A percentile compares a stretch with the other conserved stretches of the same genome.
These are phyloP conservation scores for Cicer bijugum DNA, from an alignment of 306 rosid species.

Conservation along the genomic window DNA sequence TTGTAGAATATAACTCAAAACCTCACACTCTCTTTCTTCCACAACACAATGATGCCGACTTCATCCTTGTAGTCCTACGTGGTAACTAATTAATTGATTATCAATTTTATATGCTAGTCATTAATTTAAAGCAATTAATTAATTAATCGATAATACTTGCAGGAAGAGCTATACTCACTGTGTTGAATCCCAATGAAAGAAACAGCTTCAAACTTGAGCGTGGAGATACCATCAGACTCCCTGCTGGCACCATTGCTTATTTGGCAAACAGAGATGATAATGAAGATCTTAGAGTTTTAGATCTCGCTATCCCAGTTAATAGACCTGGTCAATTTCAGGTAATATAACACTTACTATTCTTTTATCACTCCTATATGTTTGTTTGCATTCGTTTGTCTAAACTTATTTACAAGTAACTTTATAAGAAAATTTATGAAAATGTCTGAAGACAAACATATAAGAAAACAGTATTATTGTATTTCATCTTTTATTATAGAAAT, in stretches of 20 bases:
- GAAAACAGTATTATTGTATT: no score
- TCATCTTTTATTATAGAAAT: no score
- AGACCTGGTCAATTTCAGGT: slow-evolving; percentile 16
- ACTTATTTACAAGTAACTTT: no score
- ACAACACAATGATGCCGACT: slow-evolving; percentile 42
- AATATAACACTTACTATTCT: not conserved
- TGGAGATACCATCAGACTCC: slow-evolving; percentile 36
- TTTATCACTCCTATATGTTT: no score
- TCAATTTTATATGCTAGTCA: not conserved
- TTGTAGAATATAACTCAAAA: not conserved
- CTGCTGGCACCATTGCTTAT: slow-evolving; percentile 18
- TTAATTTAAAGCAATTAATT: not conserved
- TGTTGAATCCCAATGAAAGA: not conserved
- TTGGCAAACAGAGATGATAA: slow-evolving; percentile 12
- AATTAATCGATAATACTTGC: not conserved
- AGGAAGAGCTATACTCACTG: slow-evolving; percentile 32
- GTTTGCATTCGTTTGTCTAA: no score
- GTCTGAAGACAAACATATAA: no score
- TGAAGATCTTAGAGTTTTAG: slow-evolving; percentile 15
- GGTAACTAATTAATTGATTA: slow-evolving; percentile 1
- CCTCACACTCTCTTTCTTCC: slow-evolving; percentile 45
- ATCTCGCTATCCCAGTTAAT: slow-evolving; percentile 34
- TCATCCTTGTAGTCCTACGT: slow-evolving; percentile 15
- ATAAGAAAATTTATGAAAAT: no score
- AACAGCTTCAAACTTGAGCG: slow-evolving; percentile 32